Evolutionary conservation across 2,329 filamentous ascomycete genomes (phyloP).

Genomic region (Fusarium torulosum): DNA sequence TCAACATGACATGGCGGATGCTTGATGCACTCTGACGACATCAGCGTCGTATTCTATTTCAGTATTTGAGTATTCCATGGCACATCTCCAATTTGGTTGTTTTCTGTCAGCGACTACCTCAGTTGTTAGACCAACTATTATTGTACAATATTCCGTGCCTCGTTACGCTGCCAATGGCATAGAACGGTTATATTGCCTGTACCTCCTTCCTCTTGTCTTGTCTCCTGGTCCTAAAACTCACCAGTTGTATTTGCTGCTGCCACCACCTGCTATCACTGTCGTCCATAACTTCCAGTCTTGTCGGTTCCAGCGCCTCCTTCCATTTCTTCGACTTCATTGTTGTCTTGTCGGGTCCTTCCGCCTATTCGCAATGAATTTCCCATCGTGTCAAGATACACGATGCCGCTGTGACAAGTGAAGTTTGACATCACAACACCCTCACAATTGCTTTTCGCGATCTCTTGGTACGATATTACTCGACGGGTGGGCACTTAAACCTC

Average conservation of each 20-base stretch:
- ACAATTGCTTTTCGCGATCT: constrained; percentile 17
- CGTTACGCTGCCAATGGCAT: constrained; percentile 12
- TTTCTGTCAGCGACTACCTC: constrained; percentile 5
- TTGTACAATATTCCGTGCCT: constrained; percentile 1
- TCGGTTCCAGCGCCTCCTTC: constrained; percentile 15
- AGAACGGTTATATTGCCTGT: constrained; percentile 2
- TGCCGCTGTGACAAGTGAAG: constrained; percentile 42
- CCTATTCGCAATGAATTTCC: constrained; percentile 41
- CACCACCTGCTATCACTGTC: constrained; percentile 33
- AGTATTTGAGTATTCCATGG: constrained; percentile 19
- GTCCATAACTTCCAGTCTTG: constrained; percentile 5
- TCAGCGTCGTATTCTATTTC: constrained; percentile 12
- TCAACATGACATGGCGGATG: constrained; percentile 20
- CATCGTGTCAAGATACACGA: constrained; percentile 26
- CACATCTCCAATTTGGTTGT: constrained; percentile 6
- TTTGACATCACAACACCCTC: constrained; percentile 16
- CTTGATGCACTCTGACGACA: constrained; percentile 40
- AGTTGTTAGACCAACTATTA: constrained; percentile 3
- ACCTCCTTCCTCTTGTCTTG: constrained; percentile 3
- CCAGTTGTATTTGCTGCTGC: constrained; percentile 9
- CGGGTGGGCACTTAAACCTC: not conserved
- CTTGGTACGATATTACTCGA: constrained; percentile 27
- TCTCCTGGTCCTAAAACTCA: constrained; percentile 1
- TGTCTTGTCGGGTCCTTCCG: constrained; percentile 10
- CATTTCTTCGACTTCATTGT: constrained; percentile 8